Evolutionary conservation across 192 early-diverging fungal species (phyloP).

Genomic region (Podila minutissima): DNA sequence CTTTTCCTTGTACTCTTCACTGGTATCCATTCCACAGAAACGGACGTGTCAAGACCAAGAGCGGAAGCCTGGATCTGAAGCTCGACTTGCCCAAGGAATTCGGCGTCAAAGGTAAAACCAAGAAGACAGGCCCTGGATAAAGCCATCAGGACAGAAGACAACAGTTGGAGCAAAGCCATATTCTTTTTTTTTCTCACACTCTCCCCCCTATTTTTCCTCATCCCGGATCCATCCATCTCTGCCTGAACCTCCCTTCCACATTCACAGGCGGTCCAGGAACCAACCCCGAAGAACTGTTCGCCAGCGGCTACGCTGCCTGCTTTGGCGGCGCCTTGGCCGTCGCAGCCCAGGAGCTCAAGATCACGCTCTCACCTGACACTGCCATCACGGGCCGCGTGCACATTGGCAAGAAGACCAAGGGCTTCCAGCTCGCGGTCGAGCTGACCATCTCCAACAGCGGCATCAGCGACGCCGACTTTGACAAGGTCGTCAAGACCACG

Average conservation of each 20-base stretch:
- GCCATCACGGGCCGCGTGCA: constrained; percentile 58
- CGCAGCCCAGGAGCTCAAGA: constrained; percentile 54
- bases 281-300: constrained; percentile 69
- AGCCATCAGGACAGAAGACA: neutral
- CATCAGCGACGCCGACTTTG: constrained; percentile 52
- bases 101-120: constrained; percentile 31
- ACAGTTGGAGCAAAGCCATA: neutral
- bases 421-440: constrained; percentile 62
- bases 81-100: constrained; percentile 67
- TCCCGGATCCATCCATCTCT: neutral
- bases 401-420: constrained; percentile 62
- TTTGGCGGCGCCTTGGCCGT: constrained; percentile 67
- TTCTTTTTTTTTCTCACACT: neutral
- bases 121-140: neutral
- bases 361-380: constrained; percentile 55
- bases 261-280: constrained; percentile 58
- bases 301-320: constrained; percentile 66
- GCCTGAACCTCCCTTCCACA: neutral
- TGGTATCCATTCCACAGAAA: constrained; percentile 39
- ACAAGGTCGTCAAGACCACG: constrained; percentile 58
- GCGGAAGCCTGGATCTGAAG: constrained; percentile 57
- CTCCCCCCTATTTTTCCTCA: neutral
- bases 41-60: constrained; percentile 64
- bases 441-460: constrained; percentile 57
- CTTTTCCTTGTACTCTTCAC: no score